Conservation (phyloP, 345 rosid genomes). For the Citrus trifoliata region DNA sequence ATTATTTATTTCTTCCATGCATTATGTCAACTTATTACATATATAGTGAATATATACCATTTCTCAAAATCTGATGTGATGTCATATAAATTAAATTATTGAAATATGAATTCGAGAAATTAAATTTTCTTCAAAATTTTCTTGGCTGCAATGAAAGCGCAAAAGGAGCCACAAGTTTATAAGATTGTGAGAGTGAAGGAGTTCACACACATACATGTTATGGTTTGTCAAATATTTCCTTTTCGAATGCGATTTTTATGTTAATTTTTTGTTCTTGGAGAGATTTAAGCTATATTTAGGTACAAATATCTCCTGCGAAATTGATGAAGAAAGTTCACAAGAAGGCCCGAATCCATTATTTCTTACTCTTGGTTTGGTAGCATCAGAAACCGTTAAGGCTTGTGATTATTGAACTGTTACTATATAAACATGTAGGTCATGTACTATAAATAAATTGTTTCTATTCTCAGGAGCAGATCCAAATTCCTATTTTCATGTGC, state of each 20-base stretch:
- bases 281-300: not conserved
- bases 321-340: not conserved
- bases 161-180: not conserved
- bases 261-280: not conserved
- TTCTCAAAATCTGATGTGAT: not conserved
- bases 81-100: not conserved
- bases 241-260: not conserved
- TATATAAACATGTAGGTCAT: constrained; percentile 10
- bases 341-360: not conserved
- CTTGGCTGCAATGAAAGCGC: not conserved
- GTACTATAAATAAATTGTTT: constrained; percentile 8
- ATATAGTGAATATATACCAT: too few relatives aligned
- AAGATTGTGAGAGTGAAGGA: not conserved
- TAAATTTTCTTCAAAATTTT: too few relatives aligned
- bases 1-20: not conserved
- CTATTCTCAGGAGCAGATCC: constrained; percentile 5
- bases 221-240: not conserved
- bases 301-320: not conserved
- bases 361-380: not conserved
- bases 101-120: not conserved
- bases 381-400: constrained; percentile 9
- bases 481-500: not conserved
- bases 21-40: too few relatives aligned
- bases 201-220: not conserved
- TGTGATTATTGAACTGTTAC: constrained; percentile 7